Base-by-base conservation (phyloP, 73 alveolate species). In the Loxodes magnus region DNA sequence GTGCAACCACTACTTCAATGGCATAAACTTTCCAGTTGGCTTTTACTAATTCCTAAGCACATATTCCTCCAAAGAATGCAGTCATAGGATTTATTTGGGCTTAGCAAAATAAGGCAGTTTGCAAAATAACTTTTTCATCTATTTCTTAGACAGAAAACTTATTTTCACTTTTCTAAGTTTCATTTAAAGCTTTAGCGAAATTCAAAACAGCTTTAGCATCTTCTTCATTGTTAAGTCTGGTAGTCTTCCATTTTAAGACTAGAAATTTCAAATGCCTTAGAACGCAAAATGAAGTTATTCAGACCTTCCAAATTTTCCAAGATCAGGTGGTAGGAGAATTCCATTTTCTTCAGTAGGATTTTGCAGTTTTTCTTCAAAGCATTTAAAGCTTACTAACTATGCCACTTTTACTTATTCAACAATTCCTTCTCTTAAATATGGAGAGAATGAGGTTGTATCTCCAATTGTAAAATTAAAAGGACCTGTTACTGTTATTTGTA, bases 31-130 rank as follows among this genome's bases (percentile, higher is more conserved):
- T 10, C 99, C 99, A 12, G 98, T 88, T n/a, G 74, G 56, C 84
- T 79, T 96, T 96, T 23, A 96, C 97, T 7, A 91, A 79, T 79
- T 95, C 98, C 67, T 91, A 94, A n/a, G 97, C 88, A 4, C 90
- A 81, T 51, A 96, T 67, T 7, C 99, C 99, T 24, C 99, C 99
- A 66, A 94, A 90, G 86, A 90, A 94, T 17, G 99, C 87, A 3
- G 97, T 74, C 62, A 88, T 74, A 24, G 99, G 99, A 16, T 97
- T 65, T 36, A 93, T 67, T 73, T 75, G 64, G 1, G 92, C 69
- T 23, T 71, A 27, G 3, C 98, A 84, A 71, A 71, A 87, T 38
- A 59, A 56, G 4, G 94, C 76, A 31, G 82, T 77, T 28, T 76
- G 70, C 61, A 53, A 69, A 20, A 89, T 73, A n/a, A 90, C 77